Evolutionary conservation across 441 rosid genomes (phyloP).

Genomic region (Bruguiera hainesii): DNA sequence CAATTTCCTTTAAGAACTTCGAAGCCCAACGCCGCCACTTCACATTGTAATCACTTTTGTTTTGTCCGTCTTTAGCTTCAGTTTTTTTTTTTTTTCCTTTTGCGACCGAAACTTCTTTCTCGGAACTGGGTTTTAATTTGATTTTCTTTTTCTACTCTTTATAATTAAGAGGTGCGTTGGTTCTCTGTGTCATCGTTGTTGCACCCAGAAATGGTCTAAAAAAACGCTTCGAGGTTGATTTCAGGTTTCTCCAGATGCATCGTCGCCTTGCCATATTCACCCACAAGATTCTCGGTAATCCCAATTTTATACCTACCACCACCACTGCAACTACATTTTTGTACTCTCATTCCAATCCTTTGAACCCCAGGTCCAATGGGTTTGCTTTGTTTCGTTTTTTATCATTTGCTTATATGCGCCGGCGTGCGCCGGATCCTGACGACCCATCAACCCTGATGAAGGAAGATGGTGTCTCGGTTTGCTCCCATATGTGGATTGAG

Average conservation of each 20-base stretch:
- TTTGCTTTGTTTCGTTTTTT: constrained; percentile 39
- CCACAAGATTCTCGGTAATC: constrained; percentile 24
- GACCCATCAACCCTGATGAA: constrained; percentile 72
- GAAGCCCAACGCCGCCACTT: not conserved
- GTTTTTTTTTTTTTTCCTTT: not conserved
- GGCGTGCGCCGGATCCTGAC: constrained; percentile 65
- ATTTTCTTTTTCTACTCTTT: not conserved
- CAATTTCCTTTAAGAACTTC: not conserved
- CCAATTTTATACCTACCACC: constrained; percentile 15
- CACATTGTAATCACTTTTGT: not conserved
- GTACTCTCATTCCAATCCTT: constrained; percentile 26
- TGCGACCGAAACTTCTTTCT: too few relatives aligned
- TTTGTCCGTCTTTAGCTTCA: not conserved
- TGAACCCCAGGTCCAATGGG: constrained; percentile 32
- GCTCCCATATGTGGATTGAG: constrained; percentile 94
- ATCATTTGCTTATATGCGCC: constrained; percentile 49
- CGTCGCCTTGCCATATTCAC: constrained; percentile 40
- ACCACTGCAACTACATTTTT: constrained; percentile 13
- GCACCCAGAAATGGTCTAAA: constrained; percentile 16
- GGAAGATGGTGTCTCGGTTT: constrained; percentile 90
- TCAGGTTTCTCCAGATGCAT: constrained; percentile 44
- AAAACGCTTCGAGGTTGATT: not conserved
- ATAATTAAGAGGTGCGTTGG: not conserved
- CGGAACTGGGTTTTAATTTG: not conserved
- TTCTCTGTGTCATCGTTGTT: not conserved